Evolutionary conservation across 2,329 filamentous ascomycete species (phyloP).

Genomic region (Fusarium algeriense): DNA sequence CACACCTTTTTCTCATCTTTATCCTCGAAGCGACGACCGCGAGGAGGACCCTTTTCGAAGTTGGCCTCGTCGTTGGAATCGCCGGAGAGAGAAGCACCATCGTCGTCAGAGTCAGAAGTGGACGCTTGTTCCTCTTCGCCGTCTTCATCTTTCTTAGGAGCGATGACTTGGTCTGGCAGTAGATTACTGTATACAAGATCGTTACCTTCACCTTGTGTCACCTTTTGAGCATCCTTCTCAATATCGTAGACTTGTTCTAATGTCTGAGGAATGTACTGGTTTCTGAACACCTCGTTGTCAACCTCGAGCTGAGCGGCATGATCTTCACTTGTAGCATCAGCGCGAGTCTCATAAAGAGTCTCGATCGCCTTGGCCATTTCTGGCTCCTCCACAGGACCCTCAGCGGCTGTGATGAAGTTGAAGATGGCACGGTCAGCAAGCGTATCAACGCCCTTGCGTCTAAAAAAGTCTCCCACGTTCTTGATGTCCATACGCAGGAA

Average conservation of each 20-base stretch:
- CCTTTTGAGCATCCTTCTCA: slow-evolving; percentile 86
- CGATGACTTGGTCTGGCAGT: slow-evolving; percentile 76
- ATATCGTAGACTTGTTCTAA: slow-evolving; percentile 97
- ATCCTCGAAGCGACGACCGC: slow-evolving; percentile 88
- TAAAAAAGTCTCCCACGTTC: slow-evolving; percentile 95
- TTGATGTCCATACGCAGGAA: slow-evolving; percentile 99
- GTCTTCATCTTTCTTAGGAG: slow-evolving; percentile 53
- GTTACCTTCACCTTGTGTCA: slow-evolving; percentile 78
- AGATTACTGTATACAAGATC: slow-evolving; percentile 89
- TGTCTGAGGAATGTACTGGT: slow-evolving; percentile 96
- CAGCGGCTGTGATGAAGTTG: slow-evolving; percentile 78
- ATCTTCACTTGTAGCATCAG: slow-evolving; percentile 63
- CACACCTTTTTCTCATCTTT: slow-evolving; percentile 86
- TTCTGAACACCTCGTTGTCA: slow-evolving; percentile 91
- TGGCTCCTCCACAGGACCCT: slow-evolving; percentile 71
- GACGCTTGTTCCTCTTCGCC: slow-evolving; percentile 52
- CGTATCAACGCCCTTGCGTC: slow-evolving; percentile 83
- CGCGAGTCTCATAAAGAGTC: slow-evolving; percentile 71
- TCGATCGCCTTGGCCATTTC: slow-evolving; percentile 73
- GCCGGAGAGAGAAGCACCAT: slow-evolving; percentile 61
- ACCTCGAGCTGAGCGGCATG: slow-evolving; percentile 74
- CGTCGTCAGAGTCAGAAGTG: slow-evolving; percentile 60
- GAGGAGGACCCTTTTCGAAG: slow-evolving; percentile 76
- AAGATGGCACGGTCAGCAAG: slow-evolving; percentile 85
- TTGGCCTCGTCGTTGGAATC: slow-evolving; percentile 62